Conservation (phyloP, 2,329 filamentous ascomycete species). For the Diatrype stigma region DNA sequence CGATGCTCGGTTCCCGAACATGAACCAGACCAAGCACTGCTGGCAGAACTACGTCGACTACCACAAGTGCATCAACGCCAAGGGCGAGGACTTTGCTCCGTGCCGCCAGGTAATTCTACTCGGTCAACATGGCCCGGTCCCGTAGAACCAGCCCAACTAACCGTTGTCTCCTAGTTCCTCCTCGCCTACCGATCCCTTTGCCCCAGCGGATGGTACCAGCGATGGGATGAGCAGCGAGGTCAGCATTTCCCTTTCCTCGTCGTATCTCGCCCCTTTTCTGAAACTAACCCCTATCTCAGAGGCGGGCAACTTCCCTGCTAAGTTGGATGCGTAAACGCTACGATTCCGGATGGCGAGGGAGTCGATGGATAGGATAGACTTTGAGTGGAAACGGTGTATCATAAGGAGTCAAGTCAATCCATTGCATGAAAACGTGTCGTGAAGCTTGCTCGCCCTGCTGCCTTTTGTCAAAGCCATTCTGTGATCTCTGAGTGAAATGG, state of each 20-base stretch:
- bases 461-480: no score
- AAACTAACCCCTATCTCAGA: slow-evolving; percentile 38
- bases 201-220: slow-evolving; percentile 87
- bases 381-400: slow-evolving; percentile 19
- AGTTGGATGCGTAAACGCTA: slow-evolving; percentile 52
- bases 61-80: slow-evolving; percentile 98
- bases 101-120: slow-evolving; percentile 76
- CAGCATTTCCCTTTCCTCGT: slow-evolving; percentile 37
- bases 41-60: slow-evolving; percentile 99
- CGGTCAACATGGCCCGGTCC: neutral
- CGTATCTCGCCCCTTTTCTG: slow-evolving; percentile 2
- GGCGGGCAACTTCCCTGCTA: slow-evolving; percentile 64
- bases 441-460: slow-evolving; percentile 1
- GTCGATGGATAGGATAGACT: slow-evolving; percentile 9
- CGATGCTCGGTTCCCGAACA: slow-evolving; percentile 98
- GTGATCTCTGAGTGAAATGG: no score
- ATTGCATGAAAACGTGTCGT: slow-evolving; percentile 19
- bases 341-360: neutral
- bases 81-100: slow-evolving; percentile 96
- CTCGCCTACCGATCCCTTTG: slow-evolving; percentile 96
- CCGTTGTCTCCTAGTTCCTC: slow-evolving; percentile 72
- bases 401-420: slow-evolving; percentile 20
- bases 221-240: slow-evolving; percentile 98
- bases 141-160: slow-evolving; percentile 18
- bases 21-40: slow-evolving; percentile 99